Percentiles rank a stretch among this genome's conserved stretches.
phyloP scores from a whole-genome alignment of 441 rosid genomes.

The Geranium incanum region DNA sequence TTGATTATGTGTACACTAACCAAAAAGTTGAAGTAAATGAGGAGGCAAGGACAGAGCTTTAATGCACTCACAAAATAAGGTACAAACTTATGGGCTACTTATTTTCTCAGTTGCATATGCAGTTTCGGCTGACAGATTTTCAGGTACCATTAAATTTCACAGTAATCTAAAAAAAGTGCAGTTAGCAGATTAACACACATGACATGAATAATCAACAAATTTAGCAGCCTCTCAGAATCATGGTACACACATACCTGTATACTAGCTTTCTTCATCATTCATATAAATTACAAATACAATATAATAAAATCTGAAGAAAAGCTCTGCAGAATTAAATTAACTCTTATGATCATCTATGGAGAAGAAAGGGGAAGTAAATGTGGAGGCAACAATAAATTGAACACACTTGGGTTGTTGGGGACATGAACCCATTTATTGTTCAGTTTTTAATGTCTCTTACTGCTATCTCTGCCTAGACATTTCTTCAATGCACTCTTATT shows the following conservation, averaged over 20 bases:
- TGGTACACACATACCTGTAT: no score
- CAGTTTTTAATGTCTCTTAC: neutral
- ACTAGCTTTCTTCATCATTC: no score
- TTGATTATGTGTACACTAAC: slow-evolving; percentile 15
- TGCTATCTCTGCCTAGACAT: neutral
- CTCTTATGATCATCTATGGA: no score
- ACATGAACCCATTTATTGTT: neutral
- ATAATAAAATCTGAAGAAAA: no score
- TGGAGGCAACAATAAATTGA: neutral
- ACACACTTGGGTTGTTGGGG: neutral
- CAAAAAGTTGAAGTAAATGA: slow-evolving; percentile 17
- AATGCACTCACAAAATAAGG: slow-evolving; percentile 5
- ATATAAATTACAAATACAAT: no score
- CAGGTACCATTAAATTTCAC: neutral
- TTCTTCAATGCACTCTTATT: neutral
- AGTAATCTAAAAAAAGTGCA: neutral
- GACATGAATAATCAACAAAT: no score
- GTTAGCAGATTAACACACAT: neutral
- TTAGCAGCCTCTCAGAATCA: no score
- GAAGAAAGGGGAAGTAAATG: neutral
- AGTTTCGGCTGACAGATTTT: neutral
- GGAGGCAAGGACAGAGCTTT: slow-evolving; percentile 9
- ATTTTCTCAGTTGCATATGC: slow-evolving; percentile 7
- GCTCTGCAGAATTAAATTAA: no score
- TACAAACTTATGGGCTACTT: neutral